Conservation (phyloP, 1,284 basidiomycete species). For the Cystobasidium slooffiae region DNA sequence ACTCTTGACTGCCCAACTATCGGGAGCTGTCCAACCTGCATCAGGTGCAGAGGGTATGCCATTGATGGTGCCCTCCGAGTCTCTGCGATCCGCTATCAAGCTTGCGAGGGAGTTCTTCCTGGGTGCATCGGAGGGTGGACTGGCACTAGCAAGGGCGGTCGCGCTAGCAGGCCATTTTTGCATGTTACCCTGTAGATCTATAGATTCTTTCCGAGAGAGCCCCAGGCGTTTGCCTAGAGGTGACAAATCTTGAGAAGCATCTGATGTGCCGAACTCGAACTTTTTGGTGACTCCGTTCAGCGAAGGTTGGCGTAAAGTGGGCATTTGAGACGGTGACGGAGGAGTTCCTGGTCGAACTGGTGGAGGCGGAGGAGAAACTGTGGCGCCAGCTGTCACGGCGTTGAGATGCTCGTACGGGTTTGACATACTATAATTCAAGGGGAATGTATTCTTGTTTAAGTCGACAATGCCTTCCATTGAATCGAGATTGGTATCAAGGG, state of each 20-base stretch:
- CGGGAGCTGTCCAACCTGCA: conserved; percentile 61
- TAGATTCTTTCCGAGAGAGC: conserved; percentile 15
- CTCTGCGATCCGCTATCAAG: conserved; percentile 22
- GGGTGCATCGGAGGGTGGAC: neutral
- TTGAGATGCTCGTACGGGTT: conserved; percentile 41
- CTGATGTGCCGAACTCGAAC: conserved; percentile 27
- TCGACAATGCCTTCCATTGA: conserved; percentile 84
- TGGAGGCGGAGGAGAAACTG: conserved; percentile 14
- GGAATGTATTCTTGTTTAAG: conserved; percentile 46
- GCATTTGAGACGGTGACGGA: conserved; percentile 39
- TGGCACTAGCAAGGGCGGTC: neutral
- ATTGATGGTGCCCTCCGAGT: conserved; percentile 34
- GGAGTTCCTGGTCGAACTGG: conserved; percentile 16
- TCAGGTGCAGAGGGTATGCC: conserved; percentile 19
- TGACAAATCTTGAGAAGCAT: conserved; percentile 20
- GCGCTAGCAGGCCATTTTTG: conserved; percentile 24
- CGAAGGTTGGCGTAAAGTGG: conserved; percentile 12
- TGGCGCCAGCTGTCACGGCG: conserved; percentile 30
- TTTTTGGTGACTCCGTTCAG: conserved; percentile 12
- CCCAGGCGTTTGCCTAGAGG: conserved; percentile 31
- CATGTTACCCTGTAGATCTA: conserved; percentile 27
- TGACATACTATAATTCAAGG: conserved; percentile 24
- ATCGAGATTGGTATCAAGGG: conserved; percentile 76
- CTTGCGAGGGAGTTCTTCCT: conserved; percentile 37
- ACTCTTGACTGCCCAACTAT: conserved; percentile 63